A percentile compares a stretch with the other conserved stretches of the same genome.
Evolutionary conservation across 306 rosid genomes (phyloP).

Genomic region (Alnus glutinosa): DNA sequence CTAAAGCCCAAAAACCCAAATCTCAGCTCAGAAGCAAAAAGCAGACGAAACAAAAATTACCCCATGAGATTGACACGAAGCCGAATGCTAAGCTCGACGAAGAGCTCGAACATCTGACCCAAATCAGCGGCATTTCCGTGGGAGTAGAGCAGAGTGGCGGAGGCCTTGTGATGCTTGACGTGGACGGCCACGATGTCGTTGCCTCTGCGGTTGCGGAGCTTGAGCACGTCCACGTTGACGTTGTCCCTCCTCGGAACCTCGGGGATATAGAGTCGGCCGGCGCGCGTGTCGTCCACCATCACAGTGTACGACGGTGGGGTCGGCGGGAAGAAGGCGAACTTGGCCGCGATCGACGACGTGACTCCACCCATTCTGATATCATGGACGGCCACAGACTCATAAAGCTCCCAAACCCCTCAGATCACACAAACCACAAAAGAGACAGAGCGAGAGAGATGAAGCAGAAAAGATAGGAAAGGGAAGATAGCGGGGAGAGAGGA

Average conservation of each 20-base stretch:
- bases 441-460: not conserved
- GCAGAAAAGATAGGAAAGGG: not conserved
- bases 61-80: slow-evolving; percentile 89
- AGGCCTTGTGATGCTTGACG: slow-evolving; percentile 76
- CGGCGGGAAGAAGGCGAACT: slow-evolving; percentile 95
- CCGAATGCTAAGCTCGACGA: slow-evolving; percentile 76
- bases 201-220: slow-evolving; percentile 72
- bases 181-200: slow-evolving; percentile 78
- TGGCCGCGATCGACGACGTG: slow-evolving; percentile 94
- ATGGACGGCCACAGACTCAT: slow-evolving; percentile 45
- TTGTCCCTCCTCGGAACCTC: slow-evolving; percentile 79
- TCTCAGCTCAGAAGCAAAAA: not conserved
- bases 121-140: slow-evolving; percentile 96
- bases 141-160: slow-evolving; percentile 79
- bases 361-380: slow-evolving; percentile 77
- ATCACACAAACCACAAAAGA: slow-evolving; percentile 5
- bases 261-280: slow-evolving; percentile 48
- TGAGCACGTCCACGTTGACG: slow-evolving; percentile 80
- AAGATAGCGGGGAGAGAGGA: slow-evolving; percentile 10
- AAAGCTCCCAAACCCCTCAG: slow-evolving; percentile 22
- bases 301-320: slow-evolving; percentile 82
- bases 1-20: not conserved
- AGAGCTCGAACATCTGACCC: slow-evolving; percentile 94
- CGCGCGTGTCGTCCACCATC: slow-evolving; percentile 33
- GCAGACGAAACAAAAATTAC: slow-evolving; percentile 16